These are phyloP conservation scores for Jaapia argillacea DNA, from an alignment of 768 basidiomycete species.

Conservation along the genomic window DNA sequence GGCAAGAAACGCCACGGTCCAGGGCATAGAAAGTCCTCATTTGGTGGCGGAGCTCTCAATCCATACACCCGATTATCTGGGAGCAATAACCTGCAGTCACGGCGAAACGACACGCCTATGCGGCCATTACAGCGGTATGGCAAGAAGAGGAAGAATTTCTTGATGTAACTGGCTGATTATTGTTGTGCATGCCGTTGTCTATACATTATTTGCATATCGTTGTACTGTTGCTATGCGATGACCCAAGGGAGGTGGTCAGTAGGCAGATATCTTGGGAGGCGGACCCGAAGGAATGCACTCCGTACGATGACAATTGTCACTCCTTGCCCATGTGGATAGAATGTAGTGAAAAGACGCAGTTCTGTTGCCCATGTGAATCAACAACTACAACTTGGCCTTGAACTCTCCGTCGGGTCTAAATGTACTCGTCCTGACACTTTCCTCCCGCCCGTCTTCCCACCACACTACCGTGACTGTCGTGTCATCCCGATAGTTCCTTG, in stretches of 20 bases:
- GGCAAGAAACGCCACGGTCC: no score
- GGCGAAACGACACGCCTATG: conserved; percentile 14
- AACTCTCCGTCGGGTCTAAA: no score
- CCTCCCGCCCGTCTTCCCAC: conserved; percentile 66
- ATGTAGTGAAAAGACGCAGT: no score
- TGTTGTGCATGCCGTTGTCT: conserved; percentile 2
- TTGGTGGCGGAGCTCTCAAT: conserved; percentile 20
- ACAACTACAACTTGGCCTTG: conserved; percentile 13
- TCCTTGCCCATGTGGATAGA: no score
- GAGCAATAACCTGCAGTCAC: conserved; percentile 21
- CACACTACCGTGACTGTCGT: conserved; percentile 77
- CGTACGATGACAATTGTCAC: no score
- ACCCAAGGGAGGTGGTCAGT: no score
- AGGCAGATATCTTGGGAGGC: no score
- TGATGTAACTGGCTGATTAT: conserved; percentile 20
- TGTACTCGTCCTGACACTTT: neutral
- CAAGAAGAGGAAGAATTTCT: conserved; percentile 21
- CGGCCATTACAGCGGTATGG: conserved; percentile 20
- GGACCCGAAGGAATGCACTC: no score
- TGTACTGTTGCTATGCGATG: neutral
- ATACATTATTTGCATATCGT: conserved; percentile 1
- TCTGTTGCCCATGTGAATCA: no score
- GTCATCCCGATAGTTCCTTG: conserved; percentile 76
- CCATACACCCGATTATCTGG: conserved; percentile 26
- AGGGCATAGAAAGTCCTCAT: no score